Evolutionary conservation across 2,329 filamentous ascomycete species (phyloP), one percentile per base, ranked within the genome.

Genomic region (Plectosphaerella cucumerina): DNA sequence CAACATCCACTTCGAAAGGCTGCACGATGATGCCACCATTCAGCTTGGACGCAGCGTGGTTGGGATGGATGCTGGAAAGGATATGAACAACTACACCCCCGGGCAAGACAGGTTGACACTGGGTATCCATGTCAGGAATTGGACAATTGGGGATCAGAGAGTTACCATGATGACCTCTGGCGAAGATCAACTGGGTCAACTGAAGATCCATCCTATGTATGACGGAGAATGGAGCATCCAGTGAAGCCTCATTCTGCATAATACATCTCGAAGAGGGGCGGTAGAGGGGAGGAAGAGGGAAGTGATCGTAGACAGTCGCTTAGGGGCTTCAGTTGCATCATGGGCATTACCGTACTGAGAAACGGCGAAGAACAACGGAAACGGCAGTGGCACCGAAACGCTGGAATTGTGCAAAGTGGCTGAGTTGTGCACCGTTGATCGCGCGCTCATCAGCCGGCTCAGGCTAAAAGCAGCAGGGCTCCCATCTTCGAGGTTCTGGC

Each of bases 1-100:
- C 14, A 43, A 51, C 44, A 44, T 51, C 15, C 34, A 51, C n/a
- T 51, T 47, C n/a, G 49, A 51, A n/a, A 47, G 26, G 14, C 34
- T 51, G n/a, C 34, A 35, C 9, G 44, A 42, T 33, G 44, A 51
- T 21, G n/a, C 11, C 14, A 35, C n/a, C 2, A 6, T 44, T 8
- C 33, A 31, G 9, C 44, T 51, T 34, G 49, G 49, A 4, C 49
- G 18, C 2, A 51, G 49, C 21, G 33, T 51, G 17, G 49, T 51
- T 4, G 49, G 49, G 23, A 51, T 47, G 49, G 26, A 45, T 47
- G 34, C 45, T 1, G 45, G 49, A 20, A 18, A 48, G 8, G 37
- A 51, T 23, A 45, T 47, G 42, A 43, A 51, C 21, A 37, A 45
- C 34, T 51, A 47, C 44, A 48, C 44, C 10, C 49, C 49, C 9